phyloP scores from a whole-genome alignment of 2,329 filamentous ascomycete species.

The Cladophialophora chaetospira region DNA sequence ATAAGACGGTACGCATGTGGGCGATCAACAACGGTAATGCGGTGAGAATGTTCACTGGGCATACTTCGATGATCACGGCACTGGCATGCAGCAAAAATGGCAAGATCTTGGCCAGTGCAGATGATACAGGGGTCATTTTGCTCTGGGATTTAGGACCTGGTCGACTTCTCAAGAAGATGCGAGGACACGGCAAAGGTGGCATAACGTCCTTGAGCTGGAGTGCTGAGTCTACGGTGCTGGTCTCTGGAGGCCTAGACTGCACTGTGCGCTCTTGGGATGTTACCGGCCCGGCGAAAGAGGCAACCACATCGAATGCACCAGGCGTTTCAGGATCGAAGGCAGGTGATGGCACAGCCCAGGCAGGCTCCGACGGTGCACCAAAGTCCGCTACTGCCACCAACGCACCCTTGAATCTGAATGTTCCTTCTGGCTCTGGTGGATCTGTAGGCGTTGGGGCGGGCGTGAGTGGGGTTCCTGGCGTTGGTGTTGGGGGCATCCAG shows the following conservation, averaged over 20 bases:
- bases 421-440: constrained; percentile 24
- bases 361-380: background rate
- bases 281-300: constrained; percentile 64
- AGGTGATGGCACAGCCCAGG: background rate
- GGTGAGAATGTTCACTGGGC: constrained; percentile 88
- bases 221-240: constrained; percentile 85
- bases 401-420: constrained; percentile 14
- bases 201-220: constrained; percentile 94
- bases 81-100: constrained; percentile 85
- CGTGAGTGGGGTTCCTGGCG: constrained; percentile 30
- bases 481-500: constrained; percentile 50
- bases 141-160: constrained; percentile 94
- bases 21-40: constrained; percentile 83
- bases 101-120: constrained; percentile 86
- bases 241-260: constrained; percentile 86
- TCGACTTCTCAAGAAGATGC: constrained; percentile 83
- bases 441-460: constrained; percentile 48
- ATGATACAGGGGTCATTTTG: constrained; percentile 84
- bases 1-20: constrained; percentile 98
- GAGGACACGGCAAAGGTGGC: constrained; percentile 88
- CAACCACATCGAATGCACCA: constrained; percentile 49
- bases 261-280: constrained; percentile 96
- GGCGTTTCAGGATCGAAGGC: constrained; percentile 7
- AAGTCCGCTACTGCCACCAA: constrained; percentile 8
- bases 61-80: constrained; percentile 82